Evolutionary conservation across 2,329 filamentous ascomycete genomes (phyloP).

Genomic region (Diaporthe humulicola): DNA sequence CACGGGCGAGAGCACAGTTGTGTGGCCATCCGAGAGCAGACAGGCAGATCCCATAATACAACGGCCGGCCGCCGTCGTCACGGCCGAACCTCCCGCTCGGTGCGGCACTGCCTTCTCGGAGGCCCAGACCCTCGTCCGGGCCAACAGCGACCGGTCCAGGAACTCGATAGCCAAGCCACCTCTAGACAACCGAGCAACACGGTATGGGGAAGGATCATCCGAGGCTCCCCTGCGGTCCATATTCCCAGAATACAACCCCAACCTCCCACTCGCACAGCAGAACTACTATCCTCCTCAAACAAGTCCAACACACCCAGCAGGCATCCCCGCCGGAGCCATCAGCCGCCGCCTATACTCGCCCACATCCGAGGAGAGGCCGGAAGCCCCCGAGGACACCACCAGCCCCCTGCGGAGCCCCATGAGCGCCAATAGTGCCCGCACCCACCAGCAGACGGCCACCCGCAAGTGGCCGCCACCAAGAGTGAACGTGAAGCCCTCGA

Average conservation of each 20-base stretch:
- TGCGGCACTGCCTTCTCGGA: slow-evolving; percentile 66
- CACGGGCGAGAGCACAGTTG: slow-evolving; percentile 18
- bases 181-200: slow-evolving; percentile 45
- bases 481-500: slow-evolving; percentile 54
- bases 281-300: slow-evolving; percentile 77
- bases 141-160: slow-evolving; percentile 63
- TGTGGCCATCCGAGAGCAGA: slow-evolving; percentile 34
- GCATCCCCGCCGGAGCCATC: slow-evolving; percentile 74
- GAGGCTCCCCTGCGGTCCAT: slow-evolving; percentile 73
- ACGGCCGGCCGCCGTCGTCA: slow-evolving; percentile 56
- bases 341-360: slow-evolving; percentile 74
- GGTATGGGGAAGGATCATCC: slow-evolving; percentile 20
- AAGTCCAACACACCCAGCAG: slow-evolving; percentile 73
- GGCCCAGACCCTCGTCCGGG: slow-evolving; percentile 62
- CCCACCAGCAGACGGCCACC: slow-evolving; percentile 35
- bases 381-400: slow-evolving; percentile 17
- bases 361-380: slow-evolving; percentile 43
- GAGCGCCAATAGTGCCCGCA: slow-evolving; percentile 45
- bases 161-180: slow-evolving; percentile 71
- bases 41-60: slow-evolving; percentile 50
- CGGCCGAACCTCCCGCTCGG: slow-evolving; percentile 59
- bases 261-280: slow-evolving; percentile 75
- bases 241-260: slow-evolving; percentile 81
- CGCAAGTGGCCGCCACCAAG: slow-evolving; percentile 48
- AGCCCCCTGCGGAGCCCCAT: slow-evolving; percentile 51